A percentile compares a stretch with the other conserved stretches of the same genome.
These are phyloP conservation scores for Colletotrichum sp. DNA, from an alignment of 2,329 filamentous ascomycete genomes.

Conservation along the genomic window DNA sequence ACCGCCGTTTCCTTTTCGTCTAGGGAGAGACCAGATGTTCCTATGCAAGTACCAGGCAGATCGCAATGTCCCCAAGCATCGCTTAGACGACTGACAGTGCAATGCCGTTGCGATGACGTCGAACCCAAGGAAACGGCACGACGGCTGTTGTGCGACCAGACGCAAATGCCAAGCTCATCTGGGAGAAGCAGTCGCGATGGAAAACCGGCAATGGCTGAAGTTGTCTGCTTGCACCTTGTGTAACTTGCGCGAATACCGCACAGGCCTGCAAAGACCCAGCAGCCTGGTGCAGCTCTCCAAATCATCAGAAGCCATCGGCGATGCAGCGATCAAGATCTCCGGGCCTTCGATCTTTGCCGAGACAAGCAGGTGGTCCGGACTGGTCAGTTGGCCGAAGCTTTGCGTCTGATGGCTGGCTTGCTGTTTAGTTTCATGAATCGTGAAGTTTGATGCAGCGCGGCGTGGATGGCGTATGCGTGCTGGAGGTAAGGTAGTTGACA, in stretches of 20 bases:
- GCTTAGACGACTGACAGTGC: not conserved
- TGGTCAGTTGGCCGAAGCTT: not conserved
- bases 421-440: not conserved
- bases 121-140: not conserved
- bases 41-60: not conserved
- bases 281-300: not conserved
- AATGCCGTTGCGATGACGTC: not conserved
- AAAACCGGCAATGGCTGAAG: not conserved
- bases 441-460: not conserved
- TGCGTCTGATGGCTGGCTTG: not conserved
- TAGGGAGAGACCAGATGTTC: not conserved
- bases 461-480: not conserved
- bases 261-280: not conserved
- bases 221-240: not conserved
- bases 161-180: not conserved
- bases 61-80: not conserved
- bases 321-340: slow-evolving; percentile 13
- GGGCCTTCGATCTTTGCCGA: slow-evolving; percentile 13
- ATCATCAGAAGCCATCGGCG: not conserved
- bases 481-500: slow-evolving; percentile 8
- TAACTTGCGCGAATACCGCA: not conserved
- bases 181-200: not conserved
- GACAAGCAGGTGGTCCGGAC: not conserved
- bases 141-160: not conserved
- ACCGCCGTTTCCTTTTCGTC: not conserved